phyloP scores from a whole-genome alignment of 257 asterid species.

The Solanum chiquidenum region DNA sequence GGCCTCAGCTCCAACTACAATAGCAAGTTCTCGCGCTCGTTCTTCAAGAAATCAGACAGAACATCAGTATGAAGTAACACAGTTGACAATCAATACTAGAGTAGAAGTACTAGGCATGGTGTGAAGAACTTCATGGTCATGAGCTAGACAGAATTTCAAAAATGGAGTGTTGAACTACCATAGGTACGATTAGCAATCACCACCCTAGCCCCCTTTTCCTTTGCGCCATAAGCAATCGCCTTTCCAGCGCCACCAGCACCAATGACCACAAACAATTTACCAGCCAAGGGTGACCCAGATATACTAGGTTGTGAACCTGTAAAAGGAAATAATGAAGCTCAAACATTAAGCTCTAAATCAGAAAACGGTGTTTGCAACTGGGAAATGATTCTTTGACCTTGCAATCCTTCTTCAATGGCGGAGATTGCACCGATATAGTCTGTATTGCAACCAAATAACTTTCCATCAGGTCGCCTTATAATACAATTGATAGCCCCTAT shows the following conservation, averaged over 20 bases:
- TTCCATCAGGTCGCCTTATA: slow-evolving; percentile 64
- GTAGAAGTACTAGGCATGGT: neutral
- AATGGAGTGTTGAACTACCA: slow-evolving; percentile 38
- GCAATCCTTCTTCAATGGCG: slow-evolving; percentile 73
- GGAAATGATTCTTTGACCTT: slow-evolving; percentile 36
- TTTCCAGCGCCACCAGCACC: slow-evolving; percentile 99
- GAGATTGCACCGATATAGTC: slow-evolving; percentile 93
- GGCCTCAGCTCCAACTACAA: slow-evolving; percentile 68
- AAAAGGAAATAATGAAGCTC: neutral
- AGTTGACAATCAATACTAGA: neutral
- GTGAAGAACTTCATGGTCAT: neutral
- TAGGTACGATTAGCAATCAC: slow-evolving; percentile 91
- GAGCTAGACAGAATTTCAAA: neutral
- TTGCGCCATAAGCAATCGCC: slow-evolving; percentile 95
- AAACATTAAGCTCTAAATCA: slow-evolving; percentile 1
- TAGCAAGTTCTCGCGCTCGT: slow-evolving; percentile 86
- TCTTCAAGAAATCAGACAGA: slow-evolving; percentile 24
- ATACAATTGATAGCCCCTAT: slow-evolving; percentile 92
- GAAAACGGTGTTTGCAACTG: neutral
- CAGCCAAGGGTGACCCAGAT: slow-evolving; percentile 54
- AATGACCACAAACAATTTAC: slow-evolving; percentile 72
- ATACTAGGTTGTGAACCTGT: slow-evolving; percentile 32
- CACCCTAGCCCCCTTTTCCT: slow-evolving; percentile 86
- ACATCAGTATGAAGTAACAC: neutral
- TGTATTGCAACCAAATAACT: slow-evolving; percentile 86